Conservation (phyloP, 106 monocot species). For the Apostasia shenzhenica region DNA sequence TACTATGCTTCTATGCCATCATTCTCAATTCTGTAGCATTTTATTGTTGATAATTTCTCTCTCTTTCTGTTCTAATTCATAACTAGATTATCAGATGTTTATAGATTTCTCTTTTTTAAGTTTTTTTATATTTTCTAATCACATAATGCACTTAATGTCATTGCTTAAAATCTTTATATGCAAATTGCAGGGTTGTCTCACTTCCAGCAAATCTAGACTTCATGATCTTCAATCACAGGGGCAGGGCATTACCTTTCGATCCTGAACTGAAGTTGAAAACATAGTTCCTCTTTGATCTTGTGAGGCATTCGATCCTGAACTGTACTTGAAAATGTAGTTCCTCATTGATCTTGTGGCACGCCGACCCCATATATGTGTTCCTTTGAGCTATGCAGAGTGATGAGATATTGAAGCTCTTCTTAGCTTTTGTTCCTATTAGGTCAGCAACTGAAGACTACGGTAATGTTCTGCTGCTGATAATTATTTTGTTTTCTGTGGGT, state of each 20-base stretch:
- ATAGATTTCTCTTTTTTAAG: neutral
- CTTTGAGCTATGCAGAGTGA: too few species aligned
- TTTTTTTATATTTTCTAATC: neutral
- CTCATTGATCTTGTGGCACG: neutral
- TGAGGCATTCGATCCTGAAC: neutral
- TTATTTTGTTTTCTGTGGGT: too few species aligned
- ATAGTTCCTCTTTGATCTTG: neutral
- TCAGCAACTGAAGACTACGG: too few species aligned
- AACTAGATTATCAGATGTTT: neutral
- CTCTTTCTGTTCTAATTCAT: neutral
- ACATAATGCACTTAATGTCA: neutral
- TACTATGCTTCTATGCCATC: neutral
- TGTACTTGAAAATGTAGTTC: conserved; percentile 20
- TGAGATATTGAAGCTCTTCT: too few species aligned
- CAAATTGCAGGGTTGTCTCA: conserved; percentile 60
- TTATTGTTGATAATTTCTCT: neutral
- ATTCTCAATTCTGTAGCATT: neutral
- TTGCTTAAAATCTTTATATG: neutral
- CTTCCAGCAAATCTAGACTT: conserved; percentile 81
- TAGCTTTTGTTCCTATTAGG: too few species aligned
- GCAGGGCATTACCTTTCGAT: conserved; percentile 37
- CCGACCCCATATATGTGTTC: too few species aligned
- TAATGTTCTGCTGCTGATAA: too few species aligned
- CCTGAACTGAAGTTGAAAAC: conserved; percentile 50
- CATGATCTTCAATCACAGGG: conserved; percentile 94